Base-by-base conservation (phyloP, 2,329 filamentous ascomycete species). In the Dactylonectria estremocensis region DNA sequence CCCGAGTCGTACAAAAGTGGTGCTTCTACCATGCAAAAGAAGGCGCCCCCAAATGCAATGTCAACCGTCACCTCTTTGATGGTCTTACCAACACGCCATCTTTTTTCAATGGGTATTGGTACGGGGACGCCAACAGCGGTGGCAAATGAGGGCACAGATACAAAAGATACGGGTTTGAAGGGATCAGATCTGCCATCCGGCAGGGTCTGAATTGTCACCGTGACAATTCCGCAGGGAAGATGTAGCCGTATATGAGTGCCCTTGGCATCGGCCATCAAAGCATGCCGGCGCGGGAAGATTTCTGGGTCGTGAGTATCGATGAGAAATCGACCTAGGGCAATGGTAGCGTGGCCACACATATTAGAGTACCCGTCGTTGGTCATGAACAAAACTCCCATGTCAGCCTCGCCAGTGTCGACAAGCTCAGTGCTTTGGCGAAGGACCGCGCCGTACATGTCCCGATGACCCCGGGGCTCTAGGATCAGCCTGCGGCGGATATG, bases 261-360 rank as follows among this genome's bases (percentile, higher is more conserved):
- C 9, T 14, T 10, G 13, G 35, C 3, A 37, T 2, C 35, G 13
- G 35, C 13, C 9, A 9, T 14, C 35, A 37, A 14, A 11, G 9
- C 10, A 37, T 11, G 5, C 10, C n/a, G 11, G 16, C 16, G 10
- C 3, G 45, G 45, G 10, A 48, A 48, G 10, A 48, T 48, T 48
- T 10, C 22, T 16, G 14, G 22, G 45, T 48, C 22, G 11, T 48
- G 11, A 10, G 45, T 48, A 11, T 48, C 45, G 45, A 18, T 16
- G n/a, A 48, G 45, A 18, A 48, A 48, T 48, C 45, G 45, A 10
- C 45, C 45, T 3, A 48, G 22, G 45, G 45, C 45, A 10, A 48
- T 48, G 11, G 45, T 48, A 11, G 45, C 45, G 45, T 48, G 45
- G 45, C 45, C 45, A n/a, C 45, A 48, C 45, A 48, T 48, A 24